Evolutionary conservation across 2,329 filamentous ascomycete genomes (phyloP).

Genomic region (Nemania diffusa): DNA sequence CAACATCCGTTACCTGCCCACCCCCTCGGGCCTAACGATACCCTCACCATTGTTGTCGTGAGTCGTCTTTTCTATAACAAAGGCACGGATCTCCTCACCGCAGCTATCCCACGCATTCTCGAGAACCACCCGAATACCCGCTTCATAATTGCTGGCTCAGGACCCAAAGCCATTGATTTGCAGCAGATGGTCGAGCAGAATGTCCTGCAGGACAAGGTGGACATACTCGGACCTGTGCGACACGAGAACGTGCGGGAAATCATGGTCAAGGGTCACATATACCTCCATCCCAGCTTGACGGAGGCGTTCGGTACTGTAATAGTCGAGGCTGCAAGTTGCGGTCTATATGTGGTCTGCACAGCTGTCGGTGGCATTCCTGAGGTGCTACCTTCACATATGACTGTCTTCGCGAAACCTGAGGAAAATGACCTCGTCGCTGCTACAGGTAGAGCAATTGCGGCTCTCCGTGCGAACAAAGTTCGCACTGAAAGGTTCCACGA

Average conservation of each 20-base stretch:
- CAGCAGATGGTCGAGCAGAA: conserved; percentile 98
- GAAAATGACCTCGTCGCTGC: conserved; percentile 93
- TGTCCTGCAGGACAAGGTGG: conserved; percentile 90
- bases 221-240: conserved; percentile 89
- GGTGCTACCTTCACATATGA: conserved; percentile 96
- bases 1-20: conserved; percentile 67
- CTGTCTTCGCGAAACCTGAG: conserved; percentile 94
- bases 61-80: conserved; percentile 99
- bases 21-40: conserved; percentile 81
- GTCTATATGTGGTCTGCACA: conserved; percentile 95
- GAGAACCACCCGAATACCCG: conserved; percentile 90
- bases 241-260: conserved; percentile 98
- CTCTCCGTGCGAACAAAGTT: conserved; percentile 85
- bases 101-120: conserved; percentile 91
- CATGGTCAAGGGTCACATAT: conserved; percentile 97
- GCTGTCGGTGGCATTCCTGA: conserved; percentile 97
- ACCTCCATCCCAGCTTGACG: conserved; percentile 92
- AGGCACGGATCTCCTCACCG: conserved; percentile 95
- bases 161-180: conserved; percentile 95
- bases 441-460: conserved; percentile 87
- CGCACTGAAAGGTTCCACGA: conserved; percentile 95
- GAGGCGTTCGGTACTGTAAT: conserved; percentile 98
- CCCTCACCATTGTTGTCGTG: conserved; percentile 95
- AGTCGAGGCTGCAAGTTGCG: conserved; percentile 95
- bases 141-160: conserved; percentile 95